Evolutionary conservation across 2,329 filamentous ascomycete species (phyloP).

Genomic region (Colletotrichum cereale): DNA sequence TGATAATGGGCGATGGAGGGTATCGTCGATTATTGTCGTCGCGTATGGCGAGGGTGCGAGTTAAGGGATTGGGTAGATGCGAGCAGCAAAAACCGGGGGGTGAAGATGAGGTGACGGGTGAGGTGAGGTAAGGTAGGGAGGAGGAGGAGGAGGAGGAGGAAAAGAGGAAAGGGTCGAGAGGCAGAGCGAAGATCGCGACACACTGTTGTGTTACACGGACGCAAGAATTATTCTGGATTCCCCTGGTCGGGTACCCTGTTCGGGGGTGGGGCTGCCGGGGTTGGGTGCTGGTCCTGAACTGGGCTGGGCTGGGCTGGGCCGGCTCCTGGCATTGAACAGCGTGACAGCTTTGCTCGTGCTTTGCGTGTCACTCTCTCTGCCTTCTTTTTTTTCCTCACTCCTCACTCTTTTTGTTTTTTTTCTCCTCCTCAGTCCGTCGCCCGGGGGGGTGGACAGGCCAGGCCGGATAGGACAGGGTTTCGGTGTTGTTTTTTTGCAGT

Average conservation of each 20-base stretch:
- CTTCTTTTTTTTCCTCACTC: slow-evolving; percentile 6
- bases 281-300: too few species aligned
- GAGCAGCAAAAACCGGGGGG: slow-evolving; percentile 8
- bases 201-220: slow-evolving; percentile 41
- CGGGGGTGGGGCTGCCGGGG: slow-evolving; percentile 30
- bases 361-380: slow-evolving; percentile 29
- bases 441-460: slow-evolving; percentile 26
- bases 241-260: slow-evolving; percentile 38
- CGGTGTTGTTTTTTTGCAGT: background rate
- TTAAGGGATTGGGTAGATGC: background rate
- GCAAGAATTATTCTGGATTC: slow-evolving; percentile 41
- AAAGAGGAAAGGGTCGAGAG: slow-evolving; percentile 22
- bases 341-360: slow-evolving; percentile 18
- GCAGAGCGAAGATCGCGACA: slow-evolving; percentile 37
- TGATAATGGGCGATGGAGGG: slow-evolving; percentile 2
- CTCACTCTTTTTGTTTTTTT: background rate
- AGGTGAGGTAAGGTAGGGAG: slow-evolving; percentile 2
- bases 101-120: background rate
- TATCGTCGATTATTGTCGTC: slow-evolving; percentile 21
- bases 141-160: slow-evolving; percentile 12
- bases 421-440: slow-evolving; percentile 6
- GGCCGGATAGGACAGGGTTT: background rate
- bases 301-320: slow-evolving; percentile 16
- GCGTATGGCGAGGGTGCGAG: background rate
- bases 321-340: slow-evolving; percentile 31